Evolutionary conservation across 1,284 basidiomycete genomes (phyloP).

Genomic region (Rhodotorula sp.): DNA sequence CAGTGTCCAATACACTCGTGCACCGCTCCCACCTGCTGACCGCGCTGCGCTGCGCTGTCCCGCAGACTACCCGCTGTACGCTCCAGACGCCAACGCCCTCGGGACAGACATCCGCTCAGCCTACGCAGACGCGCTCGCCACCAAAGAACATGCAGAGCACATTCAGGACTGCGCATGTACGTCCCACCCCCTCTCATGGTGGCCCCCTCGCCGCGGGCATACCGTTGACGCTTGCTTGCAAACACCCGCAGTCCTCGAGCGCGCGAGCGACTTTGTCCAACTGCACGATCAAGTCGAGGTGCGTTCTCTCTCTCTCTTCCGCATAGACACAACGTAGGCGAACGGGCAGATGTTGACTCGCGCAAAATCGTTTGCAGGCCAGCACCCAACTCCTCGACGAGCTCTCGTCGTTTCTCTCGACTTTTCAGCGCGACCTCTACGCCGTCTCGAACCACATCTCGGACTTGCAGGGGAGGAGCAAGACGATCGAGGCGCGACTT

Average conservation of each 20-base stretch:
- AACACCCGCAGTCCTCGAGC: constrained; percentile 34
- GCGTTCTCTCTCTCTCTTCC: background rate
- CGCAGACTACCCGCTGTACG: constrained; percentile 32
- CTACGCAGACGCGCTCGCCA: constrained; percentile 13
- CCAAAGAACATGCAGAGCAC: constrained; percentile 18
- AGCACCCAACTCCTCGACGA: constrained; percentile 75
- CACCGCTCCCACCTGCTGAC: no score
- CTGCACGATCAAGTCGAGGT: constrained; percentile 77
- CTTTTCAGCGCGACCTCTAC: constrained; percentile 89
- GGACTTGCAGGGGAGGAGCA: constrained; percentile 82
- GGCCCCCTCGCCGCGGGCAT: no score
- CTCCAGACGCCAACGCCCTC: constrained; percentile 22
- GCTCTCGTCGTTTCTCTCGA: constrained; percentile 83
- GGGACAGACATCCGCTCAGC: constrained; percentile 36
- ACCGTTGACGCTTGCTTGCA: background rate
- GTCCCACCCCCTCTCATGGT: background rate
- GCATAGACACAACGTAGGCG: background rate
- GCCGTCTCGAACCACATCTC: constrained; percentile 93
- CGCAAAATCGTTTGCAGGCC: constrained; percentile 53
- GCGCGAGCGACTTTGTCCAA: constrained; percentile 69
- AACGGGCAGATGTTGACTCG: background rate
- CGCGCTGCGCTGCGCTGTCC: background rate
- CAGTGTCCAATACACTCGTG: no score
- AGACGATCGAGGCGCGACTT: constrained; percentile 80
- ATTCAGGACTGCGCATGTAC: constrained; percentile 32